These are phyloP conservation scores for fission yeast (Schizosaccharomyces pombe) DNA, from an alignment of 805 yeast species.

Conservation along the genomic window DNA sequence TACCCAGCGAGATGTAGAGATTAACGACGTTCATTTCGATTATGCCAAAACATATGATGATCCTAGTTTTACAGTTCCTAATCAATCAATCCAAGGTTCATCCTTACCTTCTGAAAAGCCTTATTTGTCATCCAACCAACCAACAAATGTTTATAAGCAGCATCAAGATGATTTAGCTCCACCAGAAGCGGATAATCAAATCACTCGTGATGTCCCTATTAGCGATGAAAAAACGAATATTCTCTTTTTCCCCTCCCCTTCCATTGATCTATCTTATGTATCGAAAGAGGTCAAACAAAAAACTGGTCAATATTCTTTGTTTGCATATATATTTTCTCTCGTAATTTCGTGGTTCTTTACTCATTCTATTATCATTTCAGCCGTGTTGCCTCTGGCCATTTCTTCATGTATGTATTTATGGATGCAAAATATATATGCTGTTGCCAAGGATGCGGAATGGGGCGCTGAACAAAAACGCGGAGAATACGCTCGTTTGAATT, in stretches of 20 bases:
- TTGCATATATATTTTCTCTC: background rate
- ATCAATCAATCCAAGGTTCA: background rate
- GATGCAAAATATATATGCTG: background rate
- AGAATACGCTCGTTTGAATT: background rate
- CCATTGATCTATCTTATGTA: background rate
- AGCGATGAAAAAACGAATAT: slow-evolving; percentile 1
- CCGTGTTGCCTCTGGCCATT: background rate
- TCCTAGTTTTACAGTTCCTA: background rate
- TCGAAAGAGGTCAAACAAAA: background rate
- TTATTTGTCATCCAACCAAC: background rate
- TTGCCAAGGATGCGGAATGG: background rate
- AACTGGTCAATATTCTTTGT: background rate
- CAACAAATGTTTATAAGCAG: background rate
- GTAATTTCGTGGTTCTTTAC: background rate
- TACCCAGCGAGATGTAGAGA: background rate
- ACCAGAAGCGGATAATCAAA: background rate
- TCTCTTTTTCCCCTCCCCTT: background rate
- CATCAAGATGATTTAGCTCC: slow-evolving; percentile 4
- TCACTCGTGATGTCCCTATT: background rate
- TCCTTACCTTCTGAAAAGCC: background rate
- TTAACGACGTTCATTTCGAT: background rate
- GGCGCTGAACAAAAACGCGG: background rate
- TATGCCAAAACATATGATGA: background rate
- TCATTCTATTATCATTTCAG: background rate
- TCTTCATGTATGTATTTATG: background rate